Base-by-base conservation (phyloP, 495 filamentous ascomycete species). In the Tuber indicum region DNA sequence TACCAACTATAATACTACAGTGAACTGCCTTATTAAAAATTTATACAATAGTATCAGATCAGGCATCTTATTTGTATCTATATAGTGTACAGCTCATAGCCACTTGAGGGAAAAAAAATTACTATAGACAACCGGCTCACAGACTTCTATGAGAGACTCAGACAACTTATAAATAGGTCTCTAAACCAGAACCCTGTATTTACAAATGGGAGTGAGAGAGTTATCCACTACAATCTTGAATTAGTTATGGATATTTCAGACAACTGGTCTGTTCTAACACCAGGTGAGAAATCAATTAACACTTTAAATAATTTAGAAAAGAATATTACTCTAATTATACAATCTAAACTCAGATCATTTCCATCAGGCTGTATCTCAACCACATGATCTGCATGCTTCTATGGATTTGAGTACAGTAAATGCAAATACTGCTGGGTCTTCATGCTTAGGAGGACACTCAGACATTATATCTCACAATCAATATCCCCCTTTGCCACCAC, bases 381-480 rank as follows among this genome's bases (percentile, higher is more conserved):
- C 6, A 10, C 23, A 0, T 8, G n/a, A n/a, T n/a, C 3, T 0
- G 1, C 49, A 21, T 1, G 0, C 19, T 52, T n/a, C 1, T 10
- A 4, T 10, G 23, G 23, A n/a, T 58, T 1, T 1, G 19, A 6
- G 10, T 26, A 6, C 3, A 26, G 9, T 0, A 0, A 26, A 23
- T 49, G 6, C 46, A 49, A 49, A 4, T 49, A 49, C 4, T 8
- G 3, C 2, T 21, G 6, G 1, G 23, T 49, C 46, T 49, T 49
- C 19, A 52, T 10, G 8, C 23, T n/a, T 4, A 0, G 23, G 8
- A n/a, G 23, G 16, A 6, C 39, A 41, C 39, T 41, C 39, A 41
- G 4, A 41, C 4, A 1, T 41, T 5, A 47, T 12, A 47, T 0
- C 46, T 19, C 6, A 47, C 6, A 21, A 21, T 6, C 17, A 21